Evolutionary conservation across 768 basidiomycete species (phyloP).

Genomic region (Boletus sensibilis): DNA sequence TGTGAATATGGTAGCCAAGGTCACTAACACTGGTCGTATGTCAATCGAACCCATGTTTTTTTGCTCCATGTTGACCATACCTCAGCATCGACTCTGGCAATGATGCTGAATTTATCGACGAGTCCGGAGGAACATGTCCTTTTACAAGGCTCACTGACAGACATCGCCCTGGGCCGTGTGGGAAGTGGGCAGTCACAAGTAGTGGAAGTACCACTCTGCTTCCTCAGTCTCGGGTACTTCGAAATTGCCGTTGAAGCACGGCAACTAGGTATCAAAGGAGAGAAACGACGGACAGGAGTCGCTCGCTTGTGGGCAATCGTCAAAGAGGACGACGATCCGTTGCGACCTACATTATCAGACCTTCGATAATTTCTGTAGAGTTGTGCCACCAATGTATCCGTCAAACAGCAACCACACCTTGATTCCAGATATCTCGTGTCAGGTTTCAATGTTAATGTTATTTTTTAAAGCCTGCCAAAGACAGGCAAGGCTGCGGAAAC

Average conservation of each 20-base stretch:
- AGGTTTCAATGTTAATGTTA: not conserved
- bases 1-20: conserved; percentile 52
- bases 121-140: conserved; percentile 66
- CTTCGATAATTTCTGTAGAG: not conserved
- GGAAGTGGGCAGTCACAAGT: conserved; percentile 50
- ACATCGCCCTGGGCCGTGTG: conserved; percentile 65
- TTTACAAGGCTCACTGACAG: conserved; percentile 62
- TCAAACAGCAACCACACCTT: not conserved
- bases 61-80: conserved; percentile 8
- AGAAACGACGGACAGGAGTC: conserved; percentile 21
- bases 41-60: conserved; percentile 6
- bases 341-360: not conserved
- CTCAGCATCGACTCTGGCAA: conserved; percentile 50
- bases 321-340: conserved; percentile 9
- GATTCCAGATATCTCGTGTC: not conserved
- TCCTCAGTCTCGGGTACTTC: conserved; percentile 70
- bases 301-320: conserved; percentile 19
- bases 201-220: conserved; percentile 61
- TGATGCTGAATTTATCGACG: conserved; percentile 52
- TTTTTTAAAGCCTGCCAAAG: not conserved
- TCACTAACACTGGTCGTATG: conserved; percentile 72
- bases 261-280: conserved; percentile 19
- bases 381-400: not conserved
- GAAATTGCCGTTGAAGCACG: conserved; percentile 41
- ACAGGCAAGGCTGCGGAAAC: not conserved